Evolutionary conservation across 1,284 basidiomycete species (phyloP).

Genomic region (Marasmius sp.): DNA sequence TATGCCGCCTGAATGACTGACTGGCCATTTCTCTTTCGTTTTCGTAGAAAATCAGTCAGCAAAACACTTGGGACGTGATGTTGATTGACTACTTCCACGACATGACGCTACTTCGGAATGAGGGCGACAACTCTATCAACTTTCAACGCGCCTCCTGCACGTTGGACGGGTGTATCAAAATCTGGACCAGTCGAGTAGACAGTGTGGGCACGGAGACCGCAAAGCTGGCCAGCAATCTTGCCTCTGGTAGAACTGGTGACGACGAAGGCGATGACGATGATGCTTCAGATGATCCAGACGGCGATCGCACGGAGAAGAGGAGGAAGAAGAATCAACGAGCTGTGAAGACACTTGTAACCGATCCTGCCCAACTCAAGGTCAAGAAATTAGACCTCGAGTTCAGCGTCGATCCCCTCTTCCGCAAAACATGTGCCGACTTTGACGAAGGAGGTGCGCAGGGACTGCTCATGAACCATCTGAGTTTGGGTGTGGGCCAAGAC

Average conservation of each 20-base stretch:
- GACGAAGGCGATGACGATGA: conserved; percentile 63
- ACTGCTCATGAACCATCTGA: conserved; percentile 89
- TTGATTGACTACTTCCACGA: conserved; percentile 99
- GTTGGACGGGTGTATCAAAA: conserved; percentile 98
- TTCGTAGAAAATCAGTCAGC: conserved; percentile 94
- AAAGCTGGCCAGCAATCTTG: conserved; percentile 91
- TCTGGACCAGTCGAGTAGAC: conserved; percentile 98
- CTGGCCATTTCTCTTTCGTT: conserved; percentile 12
- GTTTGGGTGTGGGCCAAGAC: conserved; percentile 75
- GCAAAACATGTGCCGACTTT: conserved; percentile 97
- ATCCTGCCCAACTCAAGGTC: conserved; percentile 76
- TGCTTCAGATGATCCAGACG: conserved; percentile 63
- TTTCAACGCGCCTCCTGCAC: conserved; percentile 98
- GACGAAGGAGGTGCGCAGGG: conserved; percentile 98
- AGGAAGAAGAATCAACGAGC: conserved; percentile 68
- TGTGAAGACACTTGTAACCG: conserved; percentile 85
- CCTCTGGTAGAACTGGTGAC: conserved; percentile 59
- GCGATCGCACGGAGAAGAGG: conserved; percentile 53
- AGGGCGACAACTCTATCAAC: conserved; percentile 92
- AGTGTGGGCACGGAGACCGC: conserved; percentile 97
- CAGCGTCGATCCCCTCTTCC: conserved; percentile 94
- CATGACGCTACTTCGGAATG: conserved; percentile 94
- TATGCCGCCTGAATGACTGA: neutral
- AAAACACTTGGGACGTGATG: conserved; percentile 97
- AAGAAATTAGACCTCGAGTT: conserved; percentile 97